These are phyloP conservation scores for Phanerochaete carnosa DNA, from an alignment of 768 basidiomycete species.

Conservation along the genomic window DNA sequence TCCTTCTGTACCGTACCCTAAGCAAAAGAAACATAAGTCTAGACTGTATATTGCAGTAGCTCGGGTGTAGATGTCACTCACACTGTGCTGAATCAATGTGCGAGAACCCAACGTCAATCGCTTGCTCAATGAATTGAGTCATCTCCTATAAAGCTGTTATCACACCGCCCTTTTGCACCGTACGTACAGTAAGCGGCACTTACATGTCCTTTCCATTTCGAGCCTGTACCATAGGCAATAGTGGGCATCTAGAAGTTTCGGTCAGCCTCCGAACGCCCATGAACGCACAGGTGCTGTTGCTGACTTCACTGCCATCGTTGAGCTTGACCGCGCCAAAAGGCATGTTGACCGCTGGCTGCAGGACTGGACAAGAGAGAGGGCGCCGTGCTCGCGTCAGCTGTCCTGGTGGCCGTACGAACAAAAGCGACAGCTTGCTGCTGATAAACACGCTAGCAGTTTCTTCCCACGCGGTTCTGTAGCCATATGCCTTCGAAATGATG, in stretches of 20 bases:
- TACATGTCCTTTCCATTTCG: slow-evolving; percentile 32
- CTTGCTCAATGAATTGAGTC: slow-evolving; percentile 51
- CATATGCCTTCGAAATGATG: slow-evolving; percentile 1
- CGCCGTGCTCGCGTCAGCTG: background rate
- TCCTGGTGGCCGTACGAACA: background rate
- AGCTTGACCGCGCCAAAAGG: slow-evolving; percentile 30
- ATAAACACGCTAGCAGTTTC: background rate
- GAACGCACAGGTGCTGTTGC: background rate
- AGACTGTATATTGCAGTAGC: background rate
- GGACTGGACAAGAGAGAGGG: background rate
- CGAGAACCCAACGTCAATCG: slow-evolving; percentile 55
- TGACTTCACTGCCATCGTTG: slow-evolving; percentile 35
- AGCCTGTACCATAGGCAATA: slow-evolving; percentile 63
- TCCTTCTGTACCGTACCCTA: slow-evolving; percentile 35
- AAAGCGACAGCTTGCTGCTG: background rate
- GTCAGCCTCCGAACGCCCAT: background rate
- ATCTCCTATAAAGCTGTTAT: slow-evolving; percentile 35
- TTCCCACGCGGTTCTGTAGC: background rate
- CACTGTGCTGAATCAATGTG: slow-evolving; percentile 65
- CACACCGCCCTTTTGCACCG: background rate
- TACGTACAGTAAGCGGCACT: background rate
- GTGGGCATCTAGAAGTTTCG: slow-evolving; percentile 46
- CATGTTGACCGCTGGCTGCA: slow-evolving; percentile 21
- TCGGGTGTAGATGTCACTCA: slow-evolving; percentile 20
- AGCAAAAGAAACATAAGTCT: background rate